phyloP scores from a whole-genome alignment of 2,329 filamentous ascomycete species.

The Fusarium gaditjirri region DNA sequence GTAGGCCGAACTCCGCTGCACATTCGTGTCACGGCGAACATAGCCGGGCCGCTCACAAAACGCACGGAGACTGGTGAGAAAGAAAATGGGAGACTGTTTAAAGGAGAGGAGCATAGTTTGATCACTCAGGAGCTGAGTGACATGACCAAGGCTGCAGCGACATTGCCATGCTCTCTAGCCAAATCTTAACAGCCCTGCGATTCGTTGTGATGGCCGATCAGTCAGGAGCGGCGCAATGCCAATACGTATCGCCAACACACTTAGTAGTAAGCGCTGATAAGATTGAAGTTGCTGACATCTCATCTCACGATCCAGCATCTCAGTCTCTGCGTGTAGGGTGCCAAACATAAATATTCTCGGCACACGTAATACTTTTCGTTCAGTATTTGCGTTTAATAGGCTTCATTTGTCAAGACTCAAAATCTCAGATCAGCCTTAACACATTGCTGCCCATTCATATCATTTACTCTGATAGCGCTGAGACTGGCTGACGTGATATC shows the following conservation, averaged over 20 bases:
- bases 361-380: background rate
- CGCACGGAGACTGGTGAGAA: background rate
- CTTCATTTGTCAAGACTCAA: background rate
- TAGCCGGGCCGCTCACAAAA: background rate
- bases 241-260: background rate
- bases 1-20: too few species aligned
- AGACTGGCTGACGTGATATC: constrained; percentile 21
- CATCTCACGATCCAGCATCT: background rate
- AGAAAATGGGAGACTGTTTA: too few species aligned
- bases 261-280: background rate
- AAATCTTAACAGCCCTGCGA: background rate
- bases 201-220: background rate
- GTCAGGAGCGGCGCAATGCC: fast-evolving
- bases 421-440: background rate
- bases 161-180: too few species aligned
- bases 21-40: background rate
- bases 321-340: background rate
- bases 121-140: background rate
- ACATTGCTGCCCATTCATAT: background rate
- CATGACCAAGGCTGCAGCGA: background rate
- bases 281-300: background rate
- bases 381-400: background rate
- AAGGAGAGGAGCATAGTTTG: background rate
- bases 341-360: background rate
- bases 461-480: constrained; percentile 15